phyloP scores from a whole-genome alignment of 768 basidiomycete genomes.

The Lentinula sp. region DNA sequence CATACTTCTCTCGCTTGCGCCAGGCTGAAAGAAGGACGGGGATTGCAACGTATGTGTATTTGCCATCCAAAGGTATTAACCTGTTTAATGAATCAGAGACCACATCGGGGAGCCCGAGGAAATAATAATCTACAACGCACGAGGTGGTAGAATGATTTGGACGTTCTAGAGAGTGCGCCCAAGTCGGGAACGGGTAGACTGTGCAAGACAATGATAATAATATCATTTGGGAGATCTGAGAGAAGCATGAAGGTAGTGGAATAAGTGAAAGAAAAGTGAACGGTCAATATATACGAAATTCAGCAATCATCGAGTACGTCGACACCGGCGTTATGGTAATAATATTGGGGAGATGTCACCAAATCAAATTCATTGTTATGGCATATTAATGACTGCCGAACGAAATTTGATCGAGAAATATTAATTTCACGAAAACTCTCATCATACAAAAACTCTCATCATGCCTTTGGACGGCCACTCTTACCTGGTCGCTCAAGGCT shows the following conservation, averaged over 20 bases:
- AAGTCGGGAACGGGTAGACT: constrained; percentile 39
- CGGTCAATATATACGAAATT: neutral
- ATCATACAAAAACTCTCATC: neutral
- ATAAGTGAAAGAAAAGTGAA: neutral
- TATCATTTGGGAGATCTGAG: neutral
- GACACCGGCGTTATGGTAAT: too few species aligned
- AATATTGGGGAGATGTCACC: neutral
- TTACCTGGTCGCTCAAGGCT: constrained; percentile 78
- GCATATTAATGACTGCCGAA: neutral
- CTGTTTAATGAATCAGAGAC: constrained; percentile 25
- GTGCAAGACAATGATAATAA: constrained; percentile 39
- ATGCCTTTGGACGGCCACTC: constrained; percentile 72
- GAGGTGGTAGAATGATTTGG: constrained; percentile 30
- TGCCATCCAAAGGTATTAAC: constrained; percentile 61
- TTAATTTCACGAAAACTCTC: neutral
- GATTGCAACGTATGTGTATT: constrained; percentile 40
- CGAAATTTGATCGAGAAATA: neutral
- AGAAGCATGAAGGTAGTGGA: neutral
- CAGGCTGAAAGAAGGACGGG: constrained; percentile 50
- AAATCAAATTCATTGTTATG: neutral
- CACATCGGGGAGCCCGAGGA: neutral
- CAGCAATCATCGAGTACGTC: neutral
- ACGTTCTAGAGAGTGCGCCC: constrained; percentile 31
- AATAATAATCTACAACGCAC: constrained; percentile 28
- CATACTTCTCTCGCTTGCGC: constrained; percentile 35